phyloP scores from a whole-genome alignment of 352 stramenopile species.

The Globisporangium recalcitrans region DNA sequence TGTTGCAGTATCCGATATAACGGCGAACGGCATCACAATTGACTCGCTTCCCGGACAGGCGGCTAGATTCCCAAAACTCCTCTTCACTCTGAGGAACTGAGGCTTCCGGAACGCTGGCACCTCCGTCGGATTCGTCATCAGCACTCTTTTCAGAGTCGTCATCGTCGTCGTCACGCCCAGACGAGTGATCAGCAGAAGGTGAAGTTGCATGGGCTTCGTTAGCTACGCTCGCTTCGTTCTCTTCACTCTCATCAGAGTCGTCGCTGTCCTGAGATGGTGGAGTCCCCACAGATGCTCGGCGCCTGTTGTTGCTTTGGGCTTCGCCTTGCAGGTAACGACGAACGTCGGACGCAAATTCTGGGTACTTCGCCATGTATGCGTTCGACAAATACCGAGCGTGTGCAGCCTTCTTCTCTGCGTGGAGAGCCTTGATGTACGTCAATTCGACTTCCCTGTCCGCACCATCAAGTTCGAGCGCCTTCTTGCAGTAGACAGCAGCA shows the following conservation, averaged over 20 bases:
- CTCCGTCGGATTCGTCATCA: neutral
- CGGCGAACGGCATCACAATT: constrained; percentile 65
- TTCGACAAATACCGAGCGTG: constrained; percentile 39
- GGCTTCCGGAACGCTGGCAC: neutral
- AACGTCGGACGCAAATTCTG: constrained; percentile 40
- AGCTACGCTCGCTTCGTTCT: constrained; percentile 9
- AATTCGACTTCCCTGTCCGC: constrained; percentile 42
- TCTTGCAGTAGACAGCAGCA: constrained; percentile 57
- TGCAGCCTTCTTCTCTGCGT: constrained; percentile 29
- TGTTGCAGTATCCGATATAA: constrained; percentile 86
- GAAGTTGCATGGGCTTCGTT: constrained; percentile 5
- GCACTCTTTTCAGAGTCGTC: constrained; percentile 15
- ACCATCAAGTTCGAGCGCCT: constrained; percentile 47
- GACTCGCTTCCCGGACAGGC: constrained; percentile 31
- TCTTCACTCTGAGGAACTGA: constrained; percentile 10
- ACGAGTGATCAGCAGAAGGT: neutral
- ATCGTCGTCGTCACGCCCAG: constrained; percentile 6
- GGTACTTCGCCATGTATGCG: constrained; percentile 44
- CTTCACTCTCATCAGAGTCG: constrained; percentile 12
- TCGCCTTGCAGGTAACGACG: constrained; percentile 22
- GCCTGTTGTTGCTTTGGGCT: neutral
- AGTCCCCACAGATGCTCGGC: constrained; percentile 1
- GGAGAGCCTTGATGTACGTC: constrained; percentile 56
- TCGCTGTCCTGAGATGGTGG: neutral
- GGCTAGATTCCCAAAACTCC: constrained; percentile 49